Evolutionary conservation across 1,139 yeast species (phyloP), one percentile per base, ranked within the genome.

Genomic region (Casaregolazyma suthepensis): DNA sequence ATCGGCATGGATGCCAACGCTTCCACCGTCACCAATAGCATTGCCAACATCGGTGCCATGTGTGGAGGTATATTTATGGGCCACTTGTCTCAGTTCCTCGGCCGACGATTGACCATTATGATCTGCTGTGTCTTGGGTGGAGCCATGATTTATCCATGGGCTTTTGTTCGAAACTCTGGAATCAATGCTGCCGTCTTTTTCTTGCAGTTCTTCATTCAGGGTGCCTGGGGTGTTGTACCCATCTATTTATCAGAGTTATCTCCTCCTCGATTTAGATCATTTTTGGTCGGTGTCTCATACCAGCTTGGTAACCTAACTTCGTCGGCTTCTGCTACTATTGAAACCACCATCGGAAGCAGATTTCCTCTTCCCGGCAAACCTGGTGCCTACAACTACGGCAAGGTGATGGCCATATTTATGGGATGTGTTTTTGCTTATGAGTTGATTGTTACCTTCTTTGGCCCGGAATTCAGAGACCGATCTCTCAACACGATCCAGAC

Each of bases 141-240:
- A 23, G 85, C 85, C 9, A 68, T 82, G 63, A 75, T 82, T 53
- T 83, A 83, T 61, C 89, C 89, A 48, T 83, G 93, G 91, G 91
- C 87, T 0, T 86, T 81, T 63, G 68, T 77, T 43, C 59, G 63
- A 13, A 75, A 75, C 56, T 63, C 72, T 20, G 87, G 82, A 38
- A 79, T 85, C 59, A 83, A 86, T 64, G 94, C 93, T 5, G 85
- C 87, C 55, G 93, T 77, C 1, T 87, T 87, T 70, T 86, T 85
- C 73, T 71, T 87, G 62, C 96, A 88, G 69, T 81, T 83, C 64
- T 82, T 82, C 61, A 93, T 87, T 50, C 95, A 87, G 70, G 96
- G 96, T 59, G 86, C 89, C 17, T 88, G 95, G 90, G 94, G 95
- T 61, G 87, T 86, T 47, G 78, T 85, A 60, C 96, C 96, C 53